Base-by-base conservation (phyloP, 192 early-diverging fungal species). In the Backusella morwellensis region DNA sequence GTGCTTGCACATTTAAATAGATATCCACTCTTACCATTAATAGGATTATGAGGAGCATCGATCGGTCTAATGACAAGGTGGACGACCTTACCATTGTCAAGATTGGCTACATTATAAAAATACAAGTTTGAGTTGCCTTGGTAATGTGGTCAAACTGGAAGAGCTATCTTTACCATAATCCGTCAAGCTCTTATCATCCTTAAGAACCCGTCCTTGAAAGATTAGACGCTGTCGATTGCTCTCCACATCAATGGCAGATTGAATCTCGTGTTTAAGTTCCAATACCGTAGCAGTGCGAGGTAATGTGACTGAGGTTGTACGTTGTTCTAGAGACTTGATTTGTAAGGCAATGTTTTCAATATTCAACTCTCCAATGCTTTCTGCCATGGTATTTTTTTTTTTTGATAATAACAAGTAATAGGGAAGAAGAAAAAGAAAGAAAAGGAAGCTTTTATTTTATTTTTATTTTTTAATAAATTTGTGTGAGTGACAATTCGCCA, bases 21-120 rank as follows among this genome's bases (percentile, higher is more conserved):
- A 32, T 32, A 32, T 32, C 3, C 47, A 52, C 21, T 19, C n/a
- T 52, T 85, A 88, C 87, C 85, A 81, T 86, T 86, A 11, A 75
- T 40, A 17, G 66, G 82, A 75, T 85, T 88, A 11, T 70, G 41
- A 21, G 87, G 87, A 14, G 80, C 85, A 79, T 86, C 85, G 1
- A 75, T 66, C 11, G 87, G 85, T 36, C 87, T 69, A 32, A 84
- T 81, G n/a, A 87, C 86, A 52, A 87, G 80, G 38, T 87, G 86
- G 29, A 87, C 76, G 14, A 84, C 83, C 41, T 87, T 84, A 56
- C 86, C 86, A 74, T 87, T 78, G 47, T 83, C 78, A 23, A 87
- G 76, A 35, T 82, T 82, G 78, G 75, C 76, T 77, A 63, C 11
- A 3, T 32, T 3, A 40, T 4, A 35, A 52, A 36, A 72, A 68